Conservation (phyloP, 306 rosid genomes). For the Rosa lucieae region DNA sequence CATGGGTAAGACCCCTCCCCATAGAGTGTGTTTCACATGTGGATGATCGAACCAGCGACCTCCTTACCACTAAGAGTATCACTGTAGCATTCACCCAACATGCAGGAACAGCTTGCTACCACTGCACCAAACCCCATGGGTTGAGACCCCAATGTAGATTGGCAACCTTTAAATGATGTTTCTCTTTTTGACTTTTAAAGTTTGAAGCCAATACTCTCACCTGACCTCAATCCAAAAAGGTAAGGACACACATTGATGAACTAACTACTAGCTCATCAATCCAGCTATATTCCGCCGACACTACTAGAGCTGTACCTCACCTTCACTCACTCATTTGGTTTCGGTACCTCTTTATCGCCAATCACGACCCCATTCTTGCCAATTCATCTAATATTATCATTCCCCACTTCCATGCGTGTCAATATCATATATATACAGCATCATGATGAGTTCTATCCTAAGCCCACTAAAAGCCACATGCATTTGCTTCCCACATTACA, state of each 20-base stretch:
- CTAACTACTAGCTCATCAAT: not conserved
- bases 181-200: not conserved
- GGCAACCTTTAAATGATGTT: not conserved
- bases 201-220: not conserved
- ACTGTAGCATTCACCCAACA: too few relatives aligned
- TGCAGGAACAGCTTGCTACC: too few relatives aligned
- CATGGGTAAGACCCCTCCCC: too few relatives aligned
- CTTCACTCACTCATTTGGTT: not conserved
- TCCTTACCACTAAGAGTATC: too few relatives aligned
- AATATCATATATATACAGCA: not conserved
- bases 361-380: not conserved
- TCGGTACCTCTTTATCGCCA: not conserved
- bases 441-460: not conserved
- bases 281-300: not conserved
- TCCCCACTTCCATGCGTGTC: not conserved
- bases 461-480: not conserved
- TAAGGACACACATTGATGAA: not conserved
- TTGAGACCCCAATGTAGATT: not conserved
- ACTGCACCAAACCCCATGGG: too few relatives aligned
- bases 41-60: too few relatives aligned
- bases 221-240: not conserved
- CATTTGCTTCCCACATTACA: not conserved
- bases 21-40: too few relatives aligned
- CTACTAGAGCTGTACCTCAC: slow-evolving; percentile 3
- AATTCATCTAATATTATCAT: not conserved